phyloP scores from a whole-genome alignment of 192 early-diverging fungal genomes.

The Coemansia sp. region DNA sequence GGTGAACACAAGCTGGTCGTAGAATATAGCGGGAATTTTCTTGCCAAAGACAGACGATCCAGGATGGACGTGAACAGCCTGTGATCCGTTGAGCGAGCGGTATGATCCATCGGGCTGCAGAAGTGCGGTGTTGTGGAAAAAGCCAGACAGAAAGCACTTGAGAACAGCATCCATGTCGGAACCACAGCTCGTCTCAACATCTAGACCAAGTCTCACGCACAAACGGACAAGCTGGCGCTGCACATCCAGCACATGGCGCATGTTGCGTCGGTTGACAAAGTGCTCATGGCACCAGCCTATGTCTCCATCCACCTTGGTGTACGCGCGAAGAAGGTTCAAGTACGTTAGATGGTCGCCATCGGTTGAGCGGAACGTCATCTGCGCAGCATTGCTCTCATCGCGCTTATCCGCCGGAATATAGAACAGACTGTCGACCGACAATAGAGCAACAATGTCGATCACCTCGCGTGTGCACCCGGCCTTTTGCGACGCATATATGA shows the following conservation, averaged over 20 bases:
- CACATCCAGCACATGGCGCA: constrained; percentile 87
- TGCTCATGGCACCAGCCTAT: constrained; percentile 87
- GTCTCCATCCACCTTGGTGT: constrained; percentile 75
- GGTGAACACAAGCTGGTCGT: constrained; percentile 89
- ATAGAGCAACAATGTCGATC: constrained; percentile 84
- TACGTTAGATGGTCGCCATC: constrained; percentile 95
- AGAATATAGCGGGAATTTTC: constrained; percentile 78
- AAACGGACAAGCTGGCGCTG: constrained; percentile 82
- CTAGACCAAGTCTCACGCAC: constrained; percentile 69
- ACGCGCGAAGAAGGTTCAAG: constrained; percentile 79
- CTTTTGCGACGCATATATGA: constrained; percentile 78
- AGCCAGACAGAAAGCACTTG: constrained; percentile 85
- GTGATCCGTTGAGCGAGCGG: constrained; percentile 58
- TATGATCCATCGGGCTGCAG: constrained; percentile 88
- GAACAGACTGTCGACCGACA: constrained; percentile 92
- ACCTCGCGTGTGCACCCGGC: constrained; percentile 81
- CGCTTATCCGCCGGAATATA: constrained; percentile 85
- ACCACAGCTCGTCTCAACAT: constrained; percentile 64
- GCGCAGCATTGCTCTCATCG: constrained; percentile 79
- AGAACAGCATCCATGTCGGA: constrained; percentile 74
- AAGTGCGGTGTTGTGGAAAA: constrained; percentile 86
- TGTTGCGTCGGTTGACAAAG: constrained; percentile 83
- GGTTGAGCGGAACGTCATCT: constrained; percentile 74
- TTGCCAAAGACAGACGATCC: constrained; percentile 81
- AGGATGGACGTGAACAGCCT: constrained; percentile 87